Evolutionary conservation across 805 yeast genomes (phyloP).

Genomic region (Wickerhamiella sorbophila): DNA sequence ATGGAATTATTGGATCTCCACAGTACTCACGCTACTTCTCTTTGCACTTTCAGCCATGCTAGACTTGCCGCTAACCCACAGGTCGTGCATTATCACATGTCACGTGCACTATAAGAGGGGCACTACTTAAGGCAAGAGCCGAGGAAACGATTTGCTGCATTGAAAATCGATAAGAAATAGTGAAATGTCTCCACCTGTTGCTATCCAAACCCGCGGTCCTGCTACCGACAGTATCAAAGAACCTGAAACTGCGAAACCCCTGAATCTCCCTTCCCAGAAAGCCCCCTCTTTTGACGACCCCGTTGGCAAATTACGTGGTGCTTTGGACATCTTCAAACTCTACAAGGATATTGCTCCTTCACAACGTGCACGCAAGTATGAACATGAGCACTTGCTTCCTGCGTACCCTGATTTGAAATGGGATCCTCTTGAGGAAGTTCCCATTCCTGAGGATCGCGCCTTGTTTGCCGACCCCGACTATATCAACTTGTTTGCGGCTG

Average conservation of each 20-base stretch:
- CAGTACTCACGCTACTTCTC: no score
- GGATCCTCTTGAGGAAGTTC: constrained; percentile 19
- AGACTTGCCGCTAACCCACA: no score
- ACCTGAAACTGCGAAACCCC: background rate
- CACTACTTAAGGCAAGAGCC: no score
- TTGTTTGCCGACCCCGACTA: constrained; percentile 21
- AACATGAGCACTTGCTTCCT: constrained; percentile 21
- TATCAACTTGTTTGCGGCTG: constrained; percentile 19
- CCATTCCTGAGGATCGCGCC: constrained; percentile 17
- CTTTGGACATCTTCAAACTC: background rate
- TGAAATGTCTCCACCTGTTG: constrained; percentile 2
- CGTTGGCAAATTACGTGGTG: background rate
- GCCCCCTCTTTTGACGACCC: background rate
- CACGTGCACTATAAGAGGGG: no score
- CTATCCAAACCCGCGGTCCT: background rate
- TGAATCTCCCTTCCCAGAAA: background rate
- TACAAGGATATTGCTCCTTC: background rate
- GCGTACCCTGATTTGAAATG: constrained; percentile 23
- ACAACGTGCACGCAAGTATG: constrained; percentile 12
- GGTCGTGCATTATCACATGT: no score
- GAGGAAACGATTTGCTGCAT: no score
- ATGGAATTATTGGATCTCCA: no score
- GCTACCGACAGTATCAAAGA: background rate
- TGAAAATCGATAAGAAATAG: no score
- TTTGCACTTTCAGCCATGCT: no score